Evolutionary conservation across 306 rosid species (phyloP).

Genomic region (Cicer yamashitae): DNA sequence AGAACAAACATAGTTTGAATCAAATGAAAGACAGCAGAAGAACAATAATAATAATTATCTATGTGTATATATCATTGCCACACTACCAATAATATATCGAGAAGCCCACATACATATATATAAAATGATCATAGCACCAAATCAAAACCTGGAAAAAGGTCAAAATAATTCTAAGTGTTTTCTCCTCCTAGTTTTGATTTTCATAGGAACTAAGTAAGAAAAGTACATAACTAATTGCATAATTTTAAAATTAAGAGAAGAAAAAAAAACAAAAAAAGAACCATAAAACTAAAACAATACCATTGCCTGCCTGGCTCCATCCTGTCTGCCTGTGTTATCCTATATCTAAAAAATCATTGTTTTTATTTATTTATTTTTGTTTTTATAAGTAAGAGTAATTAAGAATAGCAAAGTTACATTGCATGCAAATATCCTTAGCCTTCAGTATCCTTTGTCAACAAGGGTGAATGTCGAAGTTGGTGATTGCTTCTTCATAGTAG

Average conservation of each 20-base stretch:
- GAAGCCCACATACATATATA: background rate
- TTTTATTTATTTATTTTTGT: background rate
- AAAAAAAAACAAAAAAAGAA: background rate
- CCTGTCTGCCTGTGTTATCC: slow-evolving; percentile 9
- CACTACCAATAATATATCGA: background rate
- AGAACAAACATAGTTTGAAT: background rate
- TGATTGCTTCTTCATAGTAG: background rate
- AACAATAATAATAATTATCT: background rate
- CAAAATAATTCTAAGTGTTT: background rate
- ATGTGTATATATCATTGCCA: background rate
- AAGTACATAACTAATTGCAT: background rate
- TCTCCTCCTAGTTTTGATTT: background rate
- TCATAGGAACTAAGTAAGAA: background rate
- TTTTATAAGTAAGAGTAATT: background rate
- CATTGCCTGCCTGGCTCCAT: slow-evolving; percentile 12
- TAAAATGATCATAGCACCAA: background rate
- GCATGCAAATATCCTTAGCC: background rate
- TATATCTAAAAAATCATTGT: background rate
- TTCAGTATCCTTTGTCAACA: background rate
- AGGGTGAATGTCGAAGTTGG: background rate
- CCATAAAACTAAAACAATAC: slow-evolving; percentile 10
- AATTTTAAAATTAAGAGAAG: background rate
- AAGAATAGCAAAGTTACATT: background rate
- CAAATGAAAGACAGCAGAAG: background rate
- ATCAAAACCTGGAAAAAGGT: background rate